Percentiles rank a stretch among this genome's conserved stretches.
phyloP scores from a whole-genome alignment of 306 rosid genomes.

The Lagenaria siceraria region DNA sequence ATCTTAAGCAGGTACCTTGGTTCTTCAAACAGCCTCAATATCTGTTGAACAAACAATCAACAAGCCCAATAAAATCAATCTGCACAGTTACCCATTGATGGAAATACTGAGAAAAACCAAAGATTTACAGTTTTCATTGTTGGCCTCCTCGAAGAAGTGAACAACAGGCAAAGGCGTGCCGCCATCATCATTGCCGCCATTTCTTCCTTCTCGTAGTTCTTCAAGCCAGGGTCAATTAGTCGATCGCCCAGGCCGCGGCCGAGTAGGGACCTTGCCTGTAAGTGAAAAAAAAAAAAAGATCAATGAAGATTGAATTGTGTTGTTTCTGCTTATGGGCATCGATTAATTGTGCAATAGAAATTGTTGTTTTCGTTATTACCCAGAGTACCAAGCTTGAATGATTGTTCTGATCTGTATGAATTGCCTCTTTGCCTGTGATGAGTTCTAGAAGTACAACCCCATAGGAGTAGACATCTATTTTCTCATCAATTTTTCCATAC shows the following conservation, averaged over 20 bases:
- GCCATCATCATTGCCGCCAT: slow-evolving; percentile 32
- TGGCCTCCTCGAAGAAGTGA: slow-evolving; percentile 34
- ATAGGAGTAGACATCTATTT: too few species aligned
- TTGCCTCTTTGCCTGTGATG: too few species aligned
- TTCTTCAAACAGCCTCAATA: slow-evolving; percentile 28
- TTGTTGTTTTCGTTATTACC: slow-evolving; percentile 13
- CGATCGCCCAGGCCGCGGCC: slow-evolving; percentile 20
- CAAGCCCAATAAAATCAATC: not conserved
- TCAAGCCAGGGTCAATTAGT: slow-evolving; percentile 27
- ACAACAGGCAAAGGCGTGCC: slow-evolving; percentile 28
- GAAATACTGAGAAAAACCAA: too few species aligned
- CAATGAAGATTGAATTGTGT: not conserved
- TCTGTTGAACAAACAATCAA: slow-evolving; percentile 9
- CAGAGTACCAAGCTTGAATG: slow-evolving; percentile 33
- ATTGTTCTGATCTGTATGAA: not conserved
- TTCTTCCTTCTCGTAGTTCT: slow-evolving; percentile 27
- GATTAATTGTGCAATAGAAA: not conserved
- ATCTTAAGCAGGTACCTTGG: slow-evolving; percentile 25
- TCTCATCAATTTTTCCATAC: too few species aligned
- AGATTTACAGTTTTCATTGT: slow-evolving; percentile 25
- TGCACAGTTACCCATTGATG: too few species aligned
- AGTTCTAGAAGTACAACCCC: too few species aligned
- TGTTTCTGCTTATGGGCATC: not conserved
- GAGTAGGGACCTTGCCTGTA: slow-evolving; percentile 34
- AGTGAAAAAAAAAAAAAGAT: not conserved